These are phyloP conservation scores for Cladophialophora carrionii DNA, from an alignment of 2,329 filamentous ascomycete genomes.

Conservation along the genomic window DNA sequence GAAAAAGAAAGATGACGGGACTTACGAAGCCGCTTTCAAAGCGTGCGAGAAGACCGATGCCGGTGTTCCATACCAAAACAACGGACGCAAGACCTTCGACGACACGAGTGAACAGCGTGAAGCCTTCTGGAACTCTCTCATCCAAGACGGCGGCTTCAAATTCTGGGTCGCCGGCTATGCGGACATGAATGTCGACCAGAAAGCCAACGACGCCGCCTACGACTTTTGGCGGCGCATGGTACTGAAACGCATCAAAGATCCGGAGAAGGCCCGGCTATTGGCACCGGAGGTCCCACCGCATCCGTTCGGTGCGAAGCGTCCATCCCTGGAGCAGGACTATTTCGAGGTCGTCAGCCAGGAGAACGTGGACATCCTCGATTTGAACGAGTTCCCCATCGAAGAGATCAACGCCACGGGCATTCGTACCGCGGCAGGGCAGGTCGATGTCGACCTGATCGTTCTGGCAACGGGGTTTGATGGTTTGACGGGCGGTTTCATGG, in stretches of 20 bases:
- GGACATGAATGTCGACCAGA: constrained; percentile 51
- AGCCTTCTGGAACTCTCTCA: constrained; percentile 54
- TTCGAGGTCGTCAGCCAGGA: constrained; percentile 54
- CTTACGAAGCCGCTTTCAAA: constrained; percentile 22
- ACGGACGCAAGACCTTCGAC: constrained; percentile 59
- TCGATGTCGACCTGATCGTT: constrained; percentile 48
- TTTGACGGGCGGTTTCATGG: constrained; percentile 47
- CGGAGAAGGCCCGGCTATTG: constrained; percentile 55
- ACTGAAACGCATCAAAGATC: constrained; percentile 56
- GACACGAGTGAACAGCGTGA: constrained; percentile 56
- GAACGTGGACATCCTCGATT: constrained; percentile 53
- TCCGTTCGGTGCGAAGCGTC: constrained; percentile 59
- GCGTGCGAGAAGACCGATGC: constrained; percentile 54
- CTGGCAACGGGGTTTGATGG: constrained; percentile 52
- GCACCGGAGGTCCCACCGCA: constrained; percentile 59
- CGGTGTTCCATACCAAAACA: constrained; percentile 62
- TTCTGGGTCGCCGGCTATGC: constrained; percentile 56
- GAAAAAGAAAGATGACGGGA: constrained; percentile 23
- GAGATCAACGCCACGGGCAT: constrained; percentile 20
- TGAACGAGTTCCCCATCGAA: constrained; percentile 45
- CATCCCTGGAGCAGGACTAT: constrained; percentile 54
- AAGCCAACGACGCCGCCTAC: constrained; percentile 59
- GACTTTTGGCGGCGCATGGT: constrained; percentile 60
- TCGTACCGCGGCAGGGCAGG: constrained; percentile 47
- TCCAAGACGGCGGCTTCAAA: constrained; percentile 57